A percentile compares a stretch with the other conserved stretches of the same genome.
These are phyloP conservation scores for Cladochytrium replicatum DNA, from an alignment of 192 early-diverging fungal species.

Conservation along the genomic window DNA sequence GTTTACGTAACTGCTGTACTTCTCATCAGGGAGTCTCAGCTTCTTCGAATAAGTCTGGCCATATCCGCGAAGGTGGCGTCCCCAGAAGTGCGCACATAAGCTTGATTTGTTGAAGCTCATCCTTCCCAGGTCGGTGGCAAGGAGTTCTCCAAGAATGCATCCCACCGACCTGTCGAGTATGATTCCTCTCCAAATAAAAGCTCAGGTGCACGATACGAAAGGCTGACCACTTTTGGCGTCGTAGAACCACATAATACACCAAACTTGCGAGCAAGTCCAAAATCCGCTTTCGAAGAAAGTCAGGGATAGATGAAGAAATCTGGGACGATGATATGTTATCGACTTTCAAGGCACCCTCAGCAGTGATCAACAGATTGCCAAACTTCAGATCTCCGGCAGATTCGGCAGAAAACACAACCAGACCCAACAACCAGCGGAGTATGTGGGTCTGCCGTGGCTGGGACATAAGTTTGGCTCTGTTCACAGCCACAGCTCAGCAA, in stretches of 20 bases:
- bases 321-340: slow-evolving; percentile 25
- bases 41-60: slow-evolving; percentile 58
- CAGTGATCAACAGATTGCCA: slow-evolving; percentile 84
- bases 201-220: slow-evolving; percentile 96
- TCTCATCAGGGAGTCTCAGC: slow-evolving; percentile 49
- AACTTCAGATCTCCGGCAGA: slow-evolving; percentile 88
- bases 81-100: slow-evolving; percentile 84
- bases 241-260: slow-evolving; percentile 61
- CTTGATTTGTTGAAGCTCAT: slow-evolving; percentile 74
- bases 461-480: no score
- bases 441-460: no score
- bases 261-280: slow-evolving; percentile 80
- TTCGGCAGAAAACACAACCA: no score
- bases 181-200: slow-evolving; percentile 75
- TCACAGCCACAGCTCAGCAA: no score
- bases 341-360: slow-evolving; percentile 82
- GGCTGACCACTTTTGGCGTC: slow-evolving; percentile 84
- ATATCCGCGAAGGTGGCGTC: slow-evolving; percentile 64
- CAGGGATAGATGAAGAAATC: slow-evolving; percentile 7
- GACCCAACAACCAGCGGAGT: no score
- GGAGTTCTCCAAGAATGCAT: slow-evolving; percentile 91
- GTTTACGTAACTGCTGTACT: slow-evolving; percentile 51
- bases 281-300: slow-evolving; percentile 57
- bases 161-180: slow-evolving; percentile 88
- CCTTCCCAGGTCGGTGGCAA: slow-evolving; percentile 69